Evolutionary conservation across 2,329 filamentous ascomycete species (phyloP).

Genomic region (Penicillium sp.): DNA sequence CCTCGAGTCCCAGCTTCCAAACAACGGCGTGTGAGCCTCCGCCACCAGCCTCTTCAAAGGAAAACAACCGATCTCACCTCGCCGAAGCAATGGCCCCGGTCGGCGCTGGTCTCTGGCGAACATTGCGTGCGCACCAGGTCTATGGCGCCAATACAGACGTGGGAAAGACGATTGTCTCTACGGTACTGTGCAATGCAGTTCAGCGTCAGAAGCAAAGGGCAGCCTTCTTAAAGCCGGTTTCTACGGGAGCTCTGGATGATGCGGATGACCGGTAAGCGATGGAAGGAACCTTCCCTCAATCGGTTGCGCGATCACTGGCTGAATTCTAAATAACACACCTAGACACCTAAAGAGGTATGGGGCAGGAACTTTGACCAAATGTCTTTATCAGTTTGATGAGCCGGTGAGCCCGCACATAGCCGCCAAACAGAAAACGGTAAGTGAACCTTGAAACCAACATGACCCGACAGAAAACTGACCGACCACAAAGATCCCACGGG

Average conservation of each 20-base stretch:
- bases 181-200: conserved; percentile 61
- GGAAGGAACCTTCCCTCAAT: too few relatives aligned
- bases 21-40: too few relatives aligned
- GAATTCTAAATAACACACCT: neutral
- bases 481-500: conserved; percentile 42
- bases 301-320: neutral
- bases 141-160: conserved; percentile 82
- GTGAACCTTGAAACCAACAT: neutral
- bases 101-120: conserved; percentile 60
- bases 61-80: too few relatives aligned
- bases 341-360: conserved; percentile 61
- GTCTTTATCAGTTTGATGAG: conserved; percentile 65
- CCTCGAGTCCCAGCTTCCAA: too few relatives aligned
- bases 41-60: too few relatives aligned
- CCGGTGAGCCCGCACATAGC: conserved; percentile 75
- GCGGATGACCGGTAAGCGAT: conserved; percentile 60
- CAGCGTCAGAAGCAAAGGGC: conserved; percentile 44
- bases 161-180: conserved; percentile 76
- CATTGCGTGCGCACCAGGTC: conserved; percentile 64
- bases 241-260: conserved; percentile 64
- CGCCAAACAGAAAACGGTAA: conserved; percentile 44
- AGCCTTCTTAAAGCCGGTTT: conserved; percentile 73
- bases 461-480: neutral
- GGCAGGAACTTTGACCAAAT: conserved; percentile 51
- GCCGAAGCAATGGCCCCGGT: conserved; percentile 41